These are phyloP conservation scores for Xylaria scruposa DNA, from an alignment of 495 filamentous ascomycete genomes.

Conservation along the genomic window DNA sequence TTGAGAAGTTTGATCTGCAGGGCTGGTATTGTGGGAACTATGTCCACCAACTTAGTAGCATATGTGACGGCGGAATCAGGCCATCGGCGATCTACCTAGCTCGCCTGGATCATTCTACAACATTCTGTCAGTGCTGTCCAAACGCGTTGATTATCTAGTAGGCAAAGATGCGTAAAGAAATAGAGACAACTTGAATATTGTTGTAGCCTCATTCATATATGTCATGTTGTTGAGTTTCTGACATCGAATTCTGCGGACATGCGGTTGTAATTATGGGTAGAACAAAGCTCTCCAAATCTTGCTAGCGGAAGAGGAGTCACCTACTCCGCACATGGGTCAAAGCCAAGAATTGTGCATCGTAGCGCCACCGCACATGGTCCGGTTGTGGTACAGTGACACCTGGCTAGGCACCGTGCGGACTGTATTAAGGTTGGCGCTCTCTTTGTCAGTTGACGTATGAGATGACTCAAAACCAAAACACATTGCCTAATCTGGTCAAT, in stretches of 20 bases:
- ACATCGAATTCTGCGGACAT: neutral
- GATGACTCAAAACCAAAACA: constrained; percentile 9
- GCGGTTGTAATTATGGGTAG: neutral
- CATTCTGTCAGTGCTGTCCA: neutral
- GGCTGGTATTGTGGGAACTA: neutral
- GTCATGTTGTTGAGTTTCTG: neutral
- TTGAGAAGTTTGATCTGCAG: neutral
- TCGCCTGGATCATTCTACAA: neutral
- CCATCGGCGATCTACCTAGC: constrained; percentile 3
- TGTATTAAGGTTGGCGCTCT: neutral
- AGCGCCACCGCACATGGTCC: neutral
- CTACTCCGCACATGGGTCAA: neutral
- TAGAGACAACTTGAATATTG: neutral
- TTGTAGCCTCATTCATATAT: neutral
- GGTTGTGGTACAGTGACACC: neutral
- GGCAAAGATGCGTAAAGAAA: neutral
- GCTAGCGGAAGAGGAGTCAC: neutral
- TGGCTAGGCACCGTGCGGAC: neutral
- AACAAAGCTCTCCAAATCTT: neutral
- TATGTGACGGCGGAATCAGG: neutral
- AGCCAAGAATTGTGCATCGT: neutral
- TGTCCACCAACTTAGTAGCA: neutral
- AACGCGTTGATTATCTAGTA: neutral
- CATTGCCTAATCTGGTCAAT: constrained; percentile 18
- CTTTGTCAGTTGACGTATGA: neutral